These are phyloP conservation scores for Alternaria angustiovoidea DNA, from an alignment of 2,329 filamentous ascomycete species.

Conservation along the genomic window DNA sequence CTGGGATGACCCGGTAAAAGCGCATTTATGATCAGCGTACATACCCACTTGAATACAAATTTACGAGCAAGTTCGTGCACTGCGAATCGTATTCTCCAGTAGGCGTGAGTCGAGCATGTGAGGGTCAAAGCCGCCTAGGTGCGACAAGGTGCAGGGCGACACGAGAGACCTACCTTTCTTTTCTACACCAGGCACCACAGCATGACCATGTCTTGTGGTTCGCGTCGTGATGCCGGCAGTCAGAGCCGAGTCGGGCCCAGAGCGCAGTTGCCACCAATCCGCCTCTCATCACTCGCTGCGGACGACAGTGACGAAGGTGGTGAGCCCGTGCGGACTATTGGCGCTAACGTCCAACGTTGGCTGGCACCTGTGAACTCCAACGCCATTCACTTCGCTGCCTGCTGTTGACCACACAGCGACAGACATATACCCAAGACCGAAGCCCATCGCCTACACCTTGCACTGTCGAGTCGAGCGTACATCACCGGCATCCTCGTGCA, in stretches of 20 bases:
- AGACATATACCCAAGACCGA: constrained; percentile 5
- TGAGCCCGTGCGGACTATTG: constrained; percentile 20
- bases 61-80: neutral
- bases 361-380: constrained; percentile 19
- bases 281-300: constrained; percentile 7
- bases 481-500: constrained; percentile 1
- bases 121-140: neutral
- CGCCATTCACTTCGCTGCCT: constrained; percentile 19
- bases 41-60: constrained; percentile 4
- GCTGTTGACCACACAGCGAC: constrained; percentile 9
- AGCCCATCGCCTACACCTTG: neutral
- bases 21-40: constrained; percentile 2
- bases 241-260: constrained; percentile 7
- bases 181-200: neutral
- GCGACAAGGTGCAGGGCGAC: too few species aligned
- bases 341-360: constrained; percentile 22
- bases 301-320: constrained; percentile 17
- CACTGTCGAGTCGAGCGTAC: constrained; percentile 1
- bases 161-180: neutral
- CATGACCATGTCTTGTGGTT: neutral
- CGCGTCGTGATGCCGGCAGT: neutral
- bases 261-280: constrained; percentile 13
- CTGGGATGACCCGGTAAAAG: neutral
- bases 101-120: neutral
- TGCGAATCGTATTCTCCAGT: neutral